These are phyloP conservation scores for Boletus speciosus DNA, from an alignment of 768 basidiomycete genomes.

Conservation along the genomic window DNA sequence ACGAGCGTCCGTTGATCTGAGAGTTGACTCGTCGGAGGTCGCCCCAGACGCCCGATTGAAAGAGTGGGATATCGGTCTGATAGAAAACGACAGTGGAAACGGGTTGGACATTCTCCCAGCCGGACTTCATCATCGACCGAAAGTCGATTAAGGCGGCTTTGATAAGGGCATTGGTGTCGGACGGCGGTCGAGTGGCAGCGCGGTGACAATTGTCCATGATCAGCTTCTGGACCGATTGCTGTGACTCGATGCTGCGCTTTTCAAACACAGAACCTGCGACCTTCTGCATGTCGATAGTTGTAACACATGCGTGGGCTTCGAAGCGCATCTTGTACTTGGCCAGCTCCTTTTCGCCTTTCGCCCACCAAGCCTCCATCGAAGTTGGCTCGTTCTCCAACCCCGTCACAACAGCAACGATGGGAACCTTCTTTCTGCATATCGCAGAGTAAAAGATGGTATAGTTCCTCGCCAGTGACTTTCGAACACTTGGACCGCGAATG, in stretches of 20 bases:
- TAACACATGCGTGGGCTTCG: conserved; percentile 41
- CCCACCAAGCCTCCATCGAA: conserved; percentile 40
- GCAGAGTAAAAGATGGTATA: conserved; percentile 32
- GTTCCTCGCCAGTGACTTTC: conserved; percentile 26
- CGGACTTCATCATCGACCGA: conserved; percentile 24
- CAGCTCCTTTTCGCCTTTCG: conserved; percentile 30
- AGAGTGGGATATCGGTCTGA: conserved; percentile 14
- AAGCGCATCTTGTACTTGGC: conserved; percentile 35
- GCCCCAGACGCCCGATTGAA: conserved; percentile 14
- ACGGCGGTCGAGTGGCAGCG: conserved; percentile 12
- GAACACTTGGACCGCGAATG: conserved; percentile 29
- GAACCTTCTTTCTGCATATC: conserved; percentile 30
- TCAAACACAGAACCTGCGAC: conserved; percentile 14
- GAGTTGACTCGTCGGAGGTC: conserved; percentile 15
- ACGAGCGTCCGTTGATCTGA: conserved; percentile 23
- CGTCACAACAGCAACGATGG: conserved; percentile 32
- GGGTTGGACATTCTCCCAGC: conserved; percentile 23
- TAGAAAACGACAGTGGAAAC: conserved; percentile 18
- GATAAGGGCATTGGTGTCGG: conserved; percentile 20
- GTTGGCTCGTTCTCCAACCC: conserved; percentile 31
- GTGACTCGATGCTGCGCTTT: conserved; percentile 20
- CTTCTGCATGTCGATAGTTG: conserved; percentile 27
- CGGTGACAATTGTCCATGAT: conserved; percentile 19
- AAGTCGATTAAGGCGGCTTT: conserved; percentile 27
- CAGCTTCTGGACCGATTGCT: conserved; percentile 18